A percentile compares a stretch with the other conserved stretches of the same genome.
Evolutionary conservation across 805 yeast genomes (phyloP).

Genomic region (Wickerhamiella azyma): DNA sequence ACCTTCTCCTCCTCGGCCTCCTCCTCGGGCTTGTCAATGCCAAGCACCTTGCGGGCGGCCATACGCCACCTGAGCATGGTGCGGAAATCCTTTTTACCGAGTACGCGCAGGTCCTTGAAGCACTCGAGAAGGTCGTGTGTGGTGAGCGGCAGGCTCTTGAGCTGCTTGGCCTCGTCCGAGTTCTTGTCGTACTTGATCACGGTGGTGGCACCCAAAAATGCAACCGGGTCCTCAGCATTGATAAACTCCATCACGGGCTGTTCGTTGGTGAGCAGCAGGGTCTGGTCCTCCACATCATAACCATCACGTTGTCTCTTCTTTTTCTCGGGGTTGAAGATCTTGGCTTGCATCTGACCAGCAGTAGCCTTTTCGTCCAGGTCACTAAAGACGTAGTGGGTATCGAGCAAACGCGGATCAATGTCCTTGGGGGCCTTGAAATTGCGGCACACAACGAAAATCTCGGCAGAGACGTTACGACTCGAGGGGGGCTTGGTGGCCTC

Average conservation of each 20-base stretch:
- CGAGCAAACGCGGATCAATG: slow-evolving; percentile 81
- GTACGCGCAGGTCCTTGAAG: slow-evolving; percentile 79
- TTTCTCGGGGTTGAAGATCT: slow-evolving; percentile 87
- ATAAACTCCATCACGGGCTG: slow-evolving; percentile 71
- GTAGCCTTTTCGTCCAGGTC: slow-evolving; percentile 47
- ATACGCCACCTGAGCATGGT: slow-evolving; percentile 76
- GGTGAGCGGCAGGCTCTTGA: slow-evolving; percentile 62
- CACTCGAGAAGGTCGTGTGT: slow-evolving; percentile 70
- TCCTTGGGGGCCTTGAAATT: slow-evolving; percentile 94
- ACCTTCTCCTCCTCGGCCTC: slow-evolving; percentile 42
- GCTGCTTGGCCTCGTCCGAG: slow-evolving; percentile 57
- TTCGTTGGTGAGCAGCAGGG: slow-evolving; percentile 43
- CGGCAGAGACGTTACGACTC: slow-evolving; percentile 97
- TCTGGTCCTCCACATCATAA: slow-evolving; percentile 74
- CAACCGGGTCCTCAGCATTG: slow-evolving; percentile 69
- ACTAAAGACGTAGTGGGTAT: slow-evolving; percentile 87
- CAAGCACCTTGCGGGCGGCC: slow-evolving; percentile 65
- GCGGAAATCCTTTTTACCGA: slow-evolving; percentile 90
- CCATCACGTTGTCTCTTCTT: slow-evolving; percentile 87
- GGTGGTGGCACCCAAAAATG: slow-evolving; percentile 59
- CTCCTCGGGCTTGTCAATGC: slow-evolving; percentile 43
- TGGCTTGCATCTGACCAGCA: slow-evolving; percentile 61
- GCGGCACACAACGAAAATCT: slow-evolving; percentile 91
- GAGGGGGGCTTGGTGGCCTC: slow-evolving; percentile 99
- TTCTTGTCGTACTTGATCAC: slow-evolving; percentile 47